Evolutionary conservation across 108 stramenopile species (phyloP).

Genomic region (Cyclotella sp.): DNA sequence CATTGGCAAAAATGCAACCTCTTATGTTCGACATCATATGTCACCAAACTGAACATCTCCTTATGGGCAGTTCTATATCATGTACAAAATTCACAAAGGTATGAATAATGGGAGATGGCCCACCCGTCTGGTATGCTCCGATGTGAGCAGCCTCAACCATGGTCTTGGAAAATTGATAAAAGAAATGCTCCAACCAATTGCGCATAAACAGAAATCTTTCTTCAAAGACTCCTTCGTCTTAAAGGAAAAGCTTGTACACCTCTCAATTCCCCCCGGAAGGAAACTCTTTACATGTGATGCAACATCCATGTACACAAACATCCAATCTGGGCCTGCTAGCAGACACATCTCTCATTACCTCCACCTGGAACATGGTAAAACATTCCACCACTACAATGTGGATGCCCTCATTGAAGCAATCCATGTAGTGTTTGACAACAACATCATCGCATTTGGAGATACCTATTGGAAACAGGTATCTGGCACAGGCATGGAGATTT

Average conservation of each 20-base stretch:
- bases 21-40: background rate
- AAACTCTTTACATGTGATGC: conserved; percentile 32
- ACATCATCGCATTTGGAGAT: too few relatives aligned
- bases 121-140: conserved; percentile 16
- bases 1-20: background rate
- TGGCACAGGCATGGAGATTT: too few relatives aligned
- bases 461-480: too few relatives aligned
- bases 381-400: too few relatives aligned
- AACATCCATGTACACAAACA: conserved; percentile 44
- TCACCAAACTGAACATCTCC: background rate
- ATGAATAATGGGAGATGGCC: background rate
- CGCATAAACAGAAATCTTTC: background rate
- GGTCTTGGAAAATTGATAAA: conserved; percentile 11
- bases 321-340: too few relatives aligned
- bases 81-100: too few relatives aligned
- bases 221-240: too few relatives aligned
- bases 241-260: conserved; percentile 2
- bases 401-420: too few relatives aligned
- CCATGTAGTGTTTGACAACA: too few relatives aligned
- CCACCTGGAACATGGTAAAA: too few relatives aligned
- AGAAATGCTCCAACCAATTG: conserved; percentile 1
- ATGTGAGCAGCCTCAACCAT: background rate
- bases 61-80: background rate
- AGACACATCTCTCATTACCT: too few relatives aligned
- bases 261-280: background rate